These are phyloP conservation scores for Helotiales sp. DNA, from an alignment of 2,329 filamentous ascomycete genomes.

Conservation along the genomic window DNA sequence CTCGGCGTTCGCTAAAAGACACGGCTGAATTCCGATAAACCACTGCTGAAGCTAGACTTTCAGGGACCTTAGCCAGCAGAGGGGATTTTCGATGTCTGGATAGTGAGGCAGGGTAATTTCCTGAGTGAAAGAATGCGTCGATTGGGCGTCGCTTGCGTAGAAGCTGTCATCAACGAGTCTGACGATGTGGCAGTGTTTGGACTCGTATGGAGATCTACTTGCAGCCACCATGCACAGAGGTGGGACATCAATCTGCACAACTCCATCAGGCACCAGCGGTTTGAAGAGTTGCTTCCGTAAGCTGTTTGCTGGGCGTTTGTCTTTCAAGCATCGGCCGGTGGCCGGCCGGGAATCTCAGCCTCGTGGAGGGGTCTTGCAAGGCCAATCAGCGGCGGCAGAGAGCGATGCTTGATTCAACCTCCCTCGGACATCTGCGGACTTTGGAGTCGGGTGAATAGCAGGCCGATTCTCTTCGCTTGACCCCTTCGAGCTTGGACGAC, in stretches of 20 bases:
- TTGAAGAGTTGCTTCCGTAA: slow-evolving; percentile 15
- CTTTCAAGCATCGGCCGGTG: background rate
- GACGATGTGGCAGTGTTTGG: slow-evolving; percentile 3
- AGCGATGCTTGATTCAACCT: slow-evolving; percentile 1
- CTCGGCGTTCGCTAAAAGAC: slow-evolving; percentile 1
- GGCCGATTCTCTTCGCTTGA: slow-evolving; percentile 13
- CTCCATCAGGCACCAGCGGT: slow-evolving; percentile 16
- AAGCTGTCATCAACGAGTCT: background rate
- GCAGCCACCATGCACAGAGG: background rate
- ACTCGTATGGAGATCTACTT: too few relatives aligned
- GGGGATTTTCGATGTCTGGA: background rate
- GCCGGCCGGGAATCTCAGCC: slow-evolving; percentile 18
- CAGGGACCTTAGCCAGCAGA: background rate
- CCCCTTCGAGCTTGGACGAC: background rate
- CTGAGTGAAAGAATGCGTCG: background rate
- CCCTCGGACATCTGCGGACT: background rate
- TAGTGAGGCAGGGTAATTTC: background rate
- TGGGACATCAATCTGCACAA: background rate
- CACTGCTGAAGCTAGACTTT: background rate
- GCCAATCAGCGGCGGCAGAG: slow-evolving; percentile 13
- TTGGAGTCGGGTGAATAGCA: slow-evolving; percentile 21
- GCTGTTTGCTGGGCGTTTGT: background rate
- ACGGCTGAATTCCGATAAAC: background rate
- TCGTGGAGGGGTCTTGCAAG: slow-evolving; percentile 11
- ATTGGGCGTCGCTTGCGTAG: background rate